Evolutionary conservation across 1,139 yeast genomes (phyloP).

Genomic region (Magnusiomyces tetraspermus): DNA sequence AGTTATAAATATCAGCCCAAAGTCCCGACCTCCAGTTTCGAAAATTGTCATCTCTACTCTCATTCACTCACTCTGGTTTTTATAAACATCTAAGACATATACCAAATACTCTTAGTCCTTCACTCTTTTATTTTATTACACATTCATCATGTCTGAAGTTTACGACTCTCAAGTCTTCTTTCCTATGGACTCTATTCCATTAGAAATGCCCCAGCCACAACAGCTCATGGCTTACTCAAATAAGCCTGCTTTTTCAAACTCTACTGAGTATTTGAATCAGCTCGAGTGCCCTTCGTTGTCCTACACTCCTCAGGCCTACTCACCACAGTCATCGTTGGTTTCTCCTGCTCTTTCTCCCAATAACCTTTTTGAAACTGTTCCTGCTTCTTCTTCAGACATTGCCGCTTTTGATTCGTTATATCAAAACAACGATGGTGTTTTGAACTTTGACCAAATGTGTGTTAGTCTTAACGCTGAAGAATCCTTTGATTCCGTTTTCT

Average conservation of each 20-base stretch:
- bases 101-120: not conserved
- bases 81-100: not conserved
- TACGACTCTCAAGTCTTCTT: conserved; percentile 1
- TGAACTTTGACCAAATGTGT: not conserved
- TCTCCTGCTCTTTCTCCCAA: conserved; percentile 1
- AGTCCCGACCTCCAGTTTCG: not conserved
- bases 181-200: not conserved
- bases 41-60: too few species aligned
- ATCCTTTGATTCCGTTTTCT: conserved; percentile 13
- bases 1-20: not conserved
- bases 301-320: not conserved
- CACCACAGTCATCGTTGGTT: conserved; percentile 1
- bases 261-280: not conserved
- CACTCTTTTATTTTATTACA: not conserved
- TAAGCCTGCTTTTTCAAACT: not conserved
- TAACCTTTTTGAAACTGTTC: not conserved
- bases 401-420: not conserved
- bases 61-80: not conserved
- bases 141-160: not conserved
- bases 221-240: not conserved
- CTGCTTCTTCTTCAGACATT: not conserved
- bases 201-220: not conserved
- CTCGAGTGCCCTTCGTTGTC: conserved; percentile 3
- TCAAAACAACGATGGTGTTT: not conserved
- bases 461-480: not conserved